Base-by-base conservation (phyloP, 2,329 filamentous ascomycete species). In the Sclerotinia subarctica region DNA sequence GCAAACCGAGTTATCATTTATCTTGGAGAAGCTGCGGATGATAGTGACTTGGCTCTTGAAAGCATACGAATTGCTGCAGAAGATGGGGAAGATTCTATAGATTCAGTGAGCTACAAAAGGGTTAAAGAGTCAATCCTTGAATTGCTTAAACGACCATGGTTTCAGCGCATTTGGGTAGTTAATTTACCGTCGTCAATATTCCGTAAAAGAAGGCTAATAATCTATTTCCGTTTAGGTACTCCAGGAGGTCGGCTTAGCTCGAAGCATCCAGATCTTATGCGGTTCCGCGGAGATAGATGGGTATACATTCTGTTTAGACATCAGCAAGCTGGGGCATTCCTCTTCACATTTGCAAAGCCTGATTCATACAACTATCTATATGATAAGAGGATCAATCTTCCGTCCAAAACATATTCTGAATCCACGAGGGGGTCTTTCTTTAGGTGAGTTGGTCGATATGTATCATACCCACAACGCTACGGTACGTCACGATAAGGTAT, bases 131-230 rank as follows among this genome's bases (percentile, higher is more conserved):
- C 60, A 53, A 19, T 68, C 21, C 32, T 69, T 21, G 3, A 5
- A 11, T 26, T 69, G 24, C 58, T 69, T 47, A 53, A 66, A 57
- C 52, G 54, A 26, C 42, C 44, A 38, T 69, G 69, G 64, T 70
- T 69, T 56, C 52, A 51, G 58, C 59, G 69, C n/a, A 70, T 69
- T 21, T 69, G 58, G 64, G 69, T 67, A 67, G 59, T 47, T 47
- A 4, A 35, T 32, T 32, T 24, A 35, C 21, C 29, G 3, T 15
- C 13, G 1, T 13, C 21, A 15, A 49, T 24, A 49, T 3, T 13
- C 29, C 7, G 8, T 29, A 26, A 19, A 44, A 5, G 5, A 26
- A n/a, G 11, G 8, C 19, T 21, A n/a, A 35, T 32, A 46, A 21
- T 42, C 11, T 42, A 15, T 42, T 42, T 42, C 38, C 38, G 10